Evolutionary conservation across 441 rosid species (phyloP), one percentile per base, ranked within the genome.

Genomic region (Gossypium gossypioides): DNA sequence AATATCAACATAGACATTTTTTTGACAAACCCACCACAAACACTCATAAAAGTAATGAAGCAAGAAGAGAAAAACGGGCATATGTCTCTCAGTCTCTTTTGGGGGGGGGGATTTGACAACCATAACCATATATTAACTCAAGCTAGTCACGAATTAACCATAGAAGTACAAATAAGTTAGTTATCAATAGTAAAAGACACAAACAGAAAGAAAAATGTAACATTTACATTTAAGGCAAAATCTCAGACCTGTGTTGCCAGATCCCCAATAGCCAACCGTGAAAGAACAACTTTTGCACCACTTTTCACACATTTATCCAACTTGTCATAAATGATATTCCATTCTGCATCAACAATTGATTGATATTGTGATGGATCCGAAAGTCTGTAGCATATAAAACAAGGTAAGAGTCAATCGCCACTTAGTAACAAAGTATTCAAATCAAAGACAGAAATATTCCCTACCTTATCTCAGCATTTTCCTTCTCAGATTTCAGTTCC

Each of bases 321-420:
- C 84, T 96, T 93, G 81, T 96, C 97, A 80, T 96, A 96, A 72
- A 96, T 96, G 64, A 96, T 96, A 86, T 93, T 96, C 99, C 99
- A 93, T 75, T 96, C 98, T 16, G 99, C 98, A 83, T 96, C 99
- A 82, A 96, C 99, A 77, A 96, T 96, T 71, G 99, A 96, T 77
- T 96, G 99, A 75, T 96, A 96, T 72, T 93, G 92, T 27, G 91
- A 86, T 74, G 99, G 99, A 84, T 96, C 97, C 72, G 97, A 84
- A 75, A 96, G 88, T 78, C 98, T 96, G 88, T 76, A 68, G 60
- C 61, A 70, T 34, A 74, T 50, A 29, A 48, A 54, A n/a, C 63
- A 73, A 50, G 48, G 12, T 48, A 51, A 51, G 24, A 24, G 40
- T 64, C 48, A 76, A 58, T 44, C 37, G 34, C 42, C 58, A 62